Evolutionary conservation across 2,329 filamentous ascomycete species (phyloP).

Genomic region (Fusarium equiseti): DNA sequence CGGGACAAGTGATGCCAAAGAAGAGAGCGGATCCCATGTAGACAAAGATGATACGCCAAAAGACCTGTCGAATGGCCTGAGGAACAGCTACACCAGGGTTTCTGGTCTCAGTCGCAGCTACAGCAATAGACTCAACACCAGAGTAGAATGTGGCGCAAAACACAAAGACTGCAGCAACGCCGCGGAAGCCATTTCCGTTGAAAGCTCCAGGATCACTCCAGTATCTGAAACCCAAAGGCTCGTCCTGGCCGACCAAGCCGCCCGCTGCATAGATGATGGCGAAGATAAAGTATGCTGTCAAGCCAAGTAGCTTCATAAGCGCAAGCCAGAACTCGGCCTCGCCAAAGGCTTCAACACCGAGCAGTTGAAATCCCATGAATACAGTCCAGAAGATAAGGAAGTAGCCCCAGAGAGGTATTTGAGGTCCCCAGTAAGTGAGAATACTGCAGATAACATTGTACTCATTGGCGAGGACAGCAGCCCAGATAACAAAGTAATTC

Average conservation of each 20-base stretch:
- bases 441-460: slow-evolving; percentile 78
- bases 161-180: slow-evolving; percentile 74
- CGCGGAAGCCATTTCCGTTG: slow-evolving; percentile 72
- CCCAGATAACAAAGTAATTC: slow-evolving; percentile 79
- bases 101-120: slow-evolving; percentile 71
- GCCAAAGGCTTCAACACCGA: slow-evolving; percentile 80
- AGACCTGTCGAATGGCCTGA: slow-evolving; percentile 69
- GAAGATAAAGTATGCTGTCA: slow-evolving; percentile 80
- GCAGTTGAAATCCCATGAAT: slow-evolving; percentile 75
- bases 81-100: slow-evolving; percentile 69
- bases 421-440: slow-evolving; percentile 73
- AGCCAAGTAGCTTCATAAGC: slow-evolving; percentile 75
- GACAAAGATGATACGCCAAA: slow-evolving; percentile 71
- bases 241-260: slow-evolving; percentile 69
- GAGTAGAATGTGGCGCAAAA: slow-evolving; percentile 79
- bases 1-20: slow-evolving; percentile 79
- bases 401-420: slow-evolving; percentile 72
- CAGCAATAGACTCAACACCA: slow-evolving; percentile 73
- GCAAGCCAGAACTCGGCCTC: slow-evolving; percentile 86
- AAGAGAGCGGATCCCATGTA: slow-evolving; percentile 80
- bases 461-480: slow-evolving; percentile 74
- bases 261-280: slow-evolving; percentile 78
- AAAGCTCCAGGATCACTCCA: slow-evolving; percentile 80
- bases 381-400: slow-evolving; percentile 82
- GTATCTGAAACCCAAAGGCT: slow-evolving; percentile 75